These are phyloP conservation scores for Mycena metata DNA, from an alignment of 768 basidiomycete species.

Conservation along the genomic window DNA sequence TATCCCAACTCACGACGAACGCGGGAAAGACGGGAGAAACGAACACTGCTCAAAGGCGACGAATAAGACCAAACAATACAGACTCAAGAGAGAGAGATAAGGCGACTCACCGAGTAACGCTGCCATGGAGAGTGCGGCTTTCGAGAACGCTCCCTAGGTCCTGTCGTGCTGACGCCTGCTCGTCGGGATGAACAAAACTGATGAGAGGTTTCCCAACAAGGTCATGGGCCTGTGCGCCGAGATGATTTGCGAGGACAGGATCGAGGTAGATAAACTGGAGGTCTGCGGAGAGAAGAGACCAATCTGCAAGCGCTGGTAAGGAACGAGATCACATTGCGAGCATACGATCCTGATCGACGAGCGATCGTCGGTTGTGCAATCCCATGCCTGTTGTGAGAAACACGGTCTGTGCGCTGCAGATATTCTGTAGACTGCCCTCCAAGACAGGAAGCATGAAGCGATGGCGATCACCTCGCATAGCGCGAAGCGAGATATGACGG, in stretches of 20 bases:
- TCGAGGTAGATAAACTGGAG: conserved; percentile 87
- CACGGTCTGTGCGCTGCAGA: not conserved
- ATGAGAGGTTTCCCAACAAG: conserved; percentile 81
- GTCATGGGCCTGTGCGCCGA: conserved; percentile 75
- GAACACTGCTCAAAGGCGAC: conserved; percentile 64
- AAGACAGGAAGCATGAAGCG: conserved; percentile 35
- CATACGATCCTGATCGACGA: conserved; percentile 49
- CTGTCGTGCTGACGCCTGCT: conserved; percentile 77
- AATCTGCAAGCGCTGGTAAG: conserved; percentile 64
- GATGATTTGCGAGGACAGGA: conserved; percentile 81
- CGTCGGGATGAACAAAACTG: conserved; percentile 88
- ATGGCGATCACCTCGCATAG: conserved; percentile 50
- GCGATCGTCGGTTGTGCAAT: conserved; percentile 48
- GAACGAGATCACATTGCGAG: conserved; percentile 41
- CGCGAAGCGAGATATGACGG: conserved; percentile 33
- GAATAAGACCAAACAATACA: conserved; percentile 43
- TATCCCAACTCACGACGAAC: conserved; percentile 82
- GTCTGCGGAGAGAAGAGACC: conserved; percentile 83
- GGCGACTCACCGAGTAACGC: conserved; percentile 75
- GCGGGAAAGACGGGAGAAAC: conserved; percentile 81
- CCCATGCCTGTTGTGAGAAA: not conserved
- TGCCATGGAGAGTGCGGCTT: conserved; percentile 83
- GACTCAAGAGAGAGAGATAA: conserved; percentile 29
- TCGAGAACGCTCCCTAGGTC: conserved; percentile 84
- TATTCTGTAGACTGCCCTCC: not conserved